Base-by-base conservation (phyloP, 768 basidiomycete species). In the Boletus pseudo-olivaceus region DNA sequence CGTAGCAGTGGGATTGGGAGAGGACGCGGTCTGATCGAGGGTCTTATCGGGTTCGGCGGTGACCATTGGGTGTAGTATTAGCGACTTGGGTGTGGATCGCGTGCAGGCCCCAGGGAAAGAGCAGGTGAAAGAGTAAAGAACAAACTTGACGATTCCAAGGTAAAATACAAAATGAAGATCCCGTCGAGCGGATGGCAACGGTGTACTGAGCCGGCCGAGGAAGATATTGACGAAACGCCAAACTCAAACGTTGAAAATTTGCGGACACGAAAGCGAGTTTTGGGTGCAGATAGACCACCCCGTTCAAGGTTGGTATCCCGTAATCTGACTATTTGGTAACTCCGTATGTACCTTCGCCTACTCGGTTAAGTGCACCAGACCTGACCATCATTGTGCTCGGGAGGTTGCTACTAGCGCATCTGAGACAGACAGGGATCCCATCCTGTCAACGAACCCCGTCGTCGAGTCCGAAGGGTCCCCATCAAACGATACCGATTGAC, bases 261-360 rank as follows among this genome's bases (percentile, higher is more conserved):
- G 67, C 46, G 38, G 56, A 33, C 33, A n/a, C 45, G 46, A 65
- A 50, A 46, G 57, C 46, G 57, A 60, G 54, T 44, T 48, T 59
- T 59, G 67, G 51, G 57, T 57, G 60, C 49, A 57, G 67, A 62
- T 67, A 55, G 50, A 37, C 49, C 50, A n/a, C 12, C 48, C 40
- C 20, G 50, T 58, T 54, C 35, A 20, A 51, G 43, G 49, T 47
- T 37, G 33, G 35, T 38, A 44, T 69, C 44, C 54, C 67, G 67
- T 67, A 68, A 69, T 58, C 55, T n/a, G n/a, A n/a, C 57, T 53
- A 53, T 63, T 69, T 64, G 34, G 61, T 56, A 66, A 65, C 26
- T 37, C 41, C 20, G 49, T 56, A 32, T 35, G 38, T 12, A 39
- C 26, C 32, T 14, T 67, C 63, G 57, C 59, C 56, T 66, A 47